A percentile compares a stretch with the other conserved stretches of the same genome.
phyloP scores from a whole-genome alignment of 192 early-diverging fungal species.

The Dispira simplex region DNA sequence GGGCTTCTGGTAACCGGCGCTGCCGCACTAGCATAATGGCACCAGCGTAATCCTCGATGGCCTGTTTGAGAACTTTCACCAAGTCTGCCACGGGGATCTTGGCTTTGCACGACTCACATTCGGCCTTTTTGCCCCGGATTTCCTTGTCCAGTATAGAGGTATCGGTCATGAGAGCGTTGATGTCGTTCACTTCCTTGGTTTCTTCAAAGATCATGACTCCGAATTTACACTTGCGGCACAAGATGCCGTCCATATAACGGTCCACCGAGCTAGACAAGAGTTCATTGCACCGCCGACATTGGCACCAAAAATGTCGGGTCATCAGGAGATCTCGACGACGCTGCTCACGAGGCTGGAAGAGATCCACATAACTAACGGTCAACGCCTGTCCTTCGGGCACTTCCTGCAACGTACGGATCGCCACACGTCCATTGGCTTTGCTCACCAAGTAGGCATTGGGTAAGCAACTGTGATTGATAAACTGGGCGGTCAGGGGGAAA shows the following conservation, averaged over 20 bases:
- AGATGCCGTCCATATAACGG: slow-evolving; percentile 48
- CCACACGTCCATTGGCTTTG: slow-evolving; percentile 32
- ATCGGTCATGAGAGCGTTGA: slow-evolving; percentile 37
- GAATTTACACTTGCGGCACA: slow-evolving; percentile 35
- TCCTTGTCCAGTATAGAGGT: slow-evolving; percentile 30
- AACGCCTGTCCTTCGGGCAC: slow-evolving; percentile 42
- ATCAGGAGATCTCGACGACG: slow-evolving; percentile 47
- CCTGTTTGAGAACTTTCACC: slow-evolving; percentile 32
- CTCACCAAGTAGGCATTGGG: slow-evolving; percentile 57
- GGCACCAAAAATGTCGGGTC: slow-evolving; percentile 62
- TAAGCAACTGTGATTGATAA: slow-evolving; percentile 56
- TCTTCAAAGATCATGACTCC: slow-evolving; percentile 41
- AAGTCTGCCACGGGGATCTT: slow-evolving; percentile 28
- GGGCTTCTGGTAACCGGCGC: slow-evolving; percentile 22
- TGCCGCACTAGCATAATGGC: slow-evolving; percentile 27
- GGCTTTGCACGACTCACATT: slow-evolving; percentile 31
- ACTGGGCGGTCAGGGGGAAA: slow-evolving; percentile 54
- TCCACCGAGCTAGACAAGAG: slow-evolving; percentile 48
- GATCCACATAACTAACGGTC: slow-evolving; percentile 49
- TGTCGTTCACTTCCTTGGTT: slow-evolving; percentile 38
- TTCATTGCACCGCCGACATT: slow-evolving; percentile 47
- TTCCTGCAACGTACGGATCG: slow-evolving; percentile 37
- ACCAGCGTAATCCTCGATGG: slow-evolving; percentile 26
- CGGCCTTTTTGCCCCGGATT: slow-evolving; percentile 34
- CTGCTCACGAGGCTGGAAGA: slow-evolving; percentile 52